Evolutionary conservation across 306 rosid species (phyloP).

Genomic region (Pterocarpus santalinus): DNA sequence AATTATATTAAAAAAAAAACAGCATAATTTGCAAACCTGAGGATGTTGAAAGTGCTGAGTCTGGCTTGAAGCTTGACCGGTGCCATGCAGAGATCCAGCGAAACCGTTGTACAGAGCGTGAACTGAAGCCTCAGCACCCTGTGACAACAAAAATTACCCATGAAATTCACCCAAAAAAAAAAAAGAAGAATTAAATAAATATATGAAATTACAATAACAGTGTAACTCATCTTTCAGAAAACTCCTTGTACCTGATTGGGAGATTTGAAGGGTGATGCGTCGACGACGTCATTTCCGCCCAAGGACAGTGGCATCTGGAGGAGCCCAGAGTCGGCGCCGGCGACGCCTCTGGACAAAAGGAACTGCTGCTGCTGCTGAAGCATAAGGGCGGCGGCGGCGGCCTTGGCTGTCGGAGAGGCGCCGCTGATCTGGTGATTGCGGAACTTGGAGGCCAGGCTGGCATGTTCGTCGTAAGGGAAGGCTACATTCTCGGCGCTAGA

Average conservation of each 20-base stretch:
- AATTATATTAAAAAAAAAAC: background rate
- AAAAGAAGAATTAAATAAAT: background rate
- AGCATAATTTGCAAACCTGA: constrained; percentile 47
- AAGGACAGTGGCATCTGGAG: constrained; percentile 65
- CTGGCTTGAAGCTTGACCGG: constrained; percentile 52
- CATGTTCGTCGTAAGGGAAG: constrained; percentile 64
- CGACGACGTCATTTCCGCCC: constrained; percentile 67
- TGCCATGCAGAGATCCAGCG: constrained; percentile 66
- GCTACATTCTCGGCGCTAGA: constrained; percentile 42
- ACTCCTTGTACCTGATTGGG: constrained; percentile 29
- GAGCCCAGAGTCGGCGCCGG: constrained; percentile 49
- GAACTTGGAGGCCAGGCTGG: constrained; percentile 73
- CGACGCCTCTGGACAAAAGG: constrained; percentile 57
- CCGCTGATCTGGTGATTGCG: constrained; percentile 77
- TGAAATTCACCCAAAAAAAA: background rate
- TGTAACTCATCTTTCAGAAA: too few species aligned
- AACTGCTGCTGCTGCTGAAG: constrained; percentile 72
- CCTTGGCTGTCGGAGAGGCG: constrained; percentile 41
- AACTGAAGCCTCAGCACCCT: constrained; percentile 62
- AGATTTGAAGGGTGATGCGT: constrained; percentile 69
- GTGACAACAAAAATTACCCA: background rate
- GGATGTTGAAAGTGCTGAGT: constrained; percentile 72
- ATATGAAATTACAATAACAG: background rate
- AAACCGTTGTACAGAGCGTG: constrained; percentile 69
- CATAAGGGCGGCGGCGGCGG: constrained; percentile 62